Evolutionary conservation across 371 early-diverging fungal genomes (phyloP), one percentile per base, ranked within the genome.

Genomic region (Syncephalastrum sp.): DNA sequence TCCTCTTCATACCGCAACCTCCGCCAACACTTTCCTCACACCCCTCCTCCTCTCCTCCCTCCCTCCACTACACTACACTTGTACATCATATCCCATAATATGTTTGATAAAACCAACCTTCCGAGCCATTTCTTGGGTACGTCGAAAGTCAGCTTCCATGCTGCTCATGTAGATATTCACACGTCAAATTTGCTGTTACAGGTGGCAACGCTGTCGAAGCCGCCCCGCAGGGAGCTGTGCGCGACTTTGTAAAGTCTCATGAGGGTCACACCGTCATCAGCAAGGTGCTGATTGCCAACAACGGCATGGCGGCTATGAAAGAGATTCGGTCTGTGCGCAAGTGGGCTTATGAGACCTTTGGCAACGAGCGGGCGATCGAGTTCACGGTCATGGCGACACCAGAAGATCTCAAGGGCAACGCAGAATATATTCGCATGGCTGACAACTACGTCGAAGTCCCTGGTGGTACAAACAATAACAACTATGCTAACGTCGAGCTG

Each of bases 231-330:
- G 81, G 85, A 17, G 66, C 75, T 44, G 85, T 88, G 25, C 75
- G 79, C 29, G 90, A 91, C 50, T 93, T 89, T 70, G 91, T 93
- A 54, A 77, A 83, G 71, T 79, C 84, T 48, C 76, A 88, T 65
- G 88, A 85, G 56, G 94, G 94, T 51, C 92, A 93, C 70, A 91
- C 91, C 33, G 92, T 93, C 8, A 94, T 94, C 65, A 86, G 86
- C 21, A 89, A 88, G 63, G 89, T 98, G 16, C 82, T 98, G 61
- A 95, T 98, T 67, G 99, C 99, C 64, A 99, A 99, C 84, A 99
- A 98, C 84, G 99, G 99, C 64, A 95, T 99, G 79, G 99, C 97
- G 5, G 99, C 99, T 50, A 96, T 98, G 72, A 99, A 99, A 75
- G 98, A 96, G 81, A 98, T 99, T 59, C 87, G 97, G 47, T 97